Evolutionary conservation across 1,284 basidiomycete genomes (phyloP), one percentile per base, ranked within the genome.

Genomic region (Coniferiporia sulphurascens): DNA sequence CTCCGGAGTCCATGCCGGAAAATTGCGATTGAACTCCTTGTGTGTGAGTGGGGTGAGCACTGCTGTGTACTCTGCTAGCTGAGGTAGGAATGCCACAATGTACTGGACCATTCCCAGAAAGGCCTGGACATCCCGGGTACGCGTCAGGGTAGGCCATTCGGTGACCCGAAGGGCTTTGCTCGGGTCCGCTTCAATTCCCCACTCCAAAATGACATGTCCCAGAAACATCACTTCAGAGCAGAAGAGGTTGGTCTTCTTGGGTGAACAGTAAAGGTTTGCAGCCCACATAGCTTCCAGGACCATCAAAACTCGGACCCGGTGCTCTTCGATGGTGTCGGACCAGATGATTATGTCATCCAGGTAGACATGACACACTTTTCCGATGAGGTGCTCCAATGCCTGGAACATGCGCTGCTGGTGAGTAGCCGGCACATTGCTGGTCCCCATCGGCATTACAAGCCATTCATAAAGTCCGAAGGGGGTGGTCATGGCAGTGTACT

Each of bases 261-360:
- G 54, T 8, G 65, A 70, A 48, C 66, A 68, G 54, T 66, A 74
- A 4, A 72, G 63, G 5, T 53, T 36, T 0, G 66, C 67, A 0
- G 22, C 43, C 0, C 61, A 38, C 0, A 74, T 61, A 0, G 72
- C 71, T 0, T 65, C 35, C 5, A 75, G 59, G 7, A 76, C 69
- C 3, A 61, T 22, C n/a, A n/a, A 22, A 15, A 76, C 62, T 56
- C 76, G 68, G 0, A 52, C 3, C 0, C 55, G 34, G 57, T 80
- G 77, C 55, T 79, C 72, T 8, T 72, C 70, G 0, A 73, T 12
- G 0, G 64, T 63, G 0, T 73, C 1, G 0, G 73, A 76, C 71
- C 72, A 80, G 48, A 79, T 76, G 35, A 79, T 66, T 49, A 80
- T 78, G 55, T 79, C 70, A 60, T 80, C 75, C 0, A 79, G 62